Base-by-base conservation (phyloP, 2,329 filamentous ascomycete species). In the Xylariomycetidae sp. region DNA sequence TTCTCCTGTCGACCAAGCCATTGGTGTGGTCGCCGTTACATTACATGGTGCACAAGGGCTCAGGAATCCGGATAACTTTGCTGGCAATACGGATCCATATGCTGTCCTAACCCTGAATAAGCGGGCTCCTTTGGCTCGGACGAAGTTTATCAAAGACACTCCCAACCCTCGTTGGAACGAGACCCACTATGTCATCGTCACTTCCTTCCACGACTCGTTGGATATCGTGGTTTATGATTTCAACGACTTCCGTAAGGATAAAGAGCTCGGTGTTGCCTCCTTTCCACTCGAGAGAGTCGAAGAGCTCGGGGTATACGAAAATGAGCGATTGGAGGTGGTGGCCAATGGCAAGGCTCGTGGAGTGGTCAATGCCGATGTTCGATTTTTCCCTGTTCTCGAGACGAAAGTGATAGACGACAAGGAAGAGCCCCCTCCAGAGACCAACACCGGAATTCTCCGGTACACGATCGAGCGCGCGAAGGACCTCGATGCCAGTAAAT, bases 381-480 rank as follows among this genome's bases (percentile, higher is more conserved):
- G 87, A 35, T 98, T 96, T 72, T 98, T 97, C 77, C 92, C 92
- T 1, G 87, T 98, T 12, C 67, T 97, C 9, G 80, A 88, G 54
- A 72, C 79, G 8, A 69, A 70, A 35, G 85, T 80, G 51, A 67
- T 85, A 14, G 86, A 92, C 42, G 90, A 90, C 33, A 88, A 79
- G 40, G 66, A 77, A 28, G 82, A 88, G 49, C 86, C 89, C 3
- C 77, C 86, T 1, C 90, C 90, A 16, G 88, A 95, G 50, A 83
- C 87, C 12, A 90, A 90, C 54, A 94, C 90, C 14, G 94, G 92
- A 69, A 95, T 98, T 56, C 78, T 89, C 43, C 83, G 88, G 42
- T 95, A 96, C 61, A 94, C 85, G 0, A 77, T 98, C 33, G 89
- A 96, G 57, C 90, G 95, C 62, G 90, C 89, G 46, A 98, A 98